Conservation (phyloP, 2,329 filamentous ascomycete genomes). For the Cladosporium sp. region DNA sequence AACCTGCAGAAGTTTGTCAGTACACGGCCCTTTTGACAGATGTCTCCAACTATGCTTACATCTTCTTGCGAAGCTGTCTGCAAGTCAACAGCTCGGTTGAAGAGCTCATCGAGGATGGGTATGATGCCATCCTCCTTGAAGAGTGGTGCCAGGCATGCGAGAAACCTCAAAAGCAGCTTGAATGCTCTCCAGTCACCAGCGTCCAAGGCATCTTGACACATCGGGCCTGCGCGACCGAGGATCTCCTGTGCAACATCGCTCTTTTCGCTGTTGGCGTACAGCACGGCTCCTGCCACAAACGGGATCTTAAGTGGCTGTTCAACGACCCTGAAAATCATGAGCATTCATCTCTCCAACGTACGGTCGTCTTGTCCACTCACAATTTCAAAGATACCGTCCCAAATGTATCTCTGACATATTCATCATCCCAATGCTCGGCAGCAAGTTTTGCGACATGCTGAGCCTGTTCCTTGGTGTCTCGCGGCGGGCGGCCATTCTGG, state of each 20-base stretch:
- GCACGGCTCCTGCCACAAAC: constrained; percentile 78
- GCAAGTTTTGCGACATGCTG: constrained; percentile 70
- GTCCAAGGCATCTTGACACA: constrained; percentile 64
- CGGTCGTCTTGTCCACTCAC: constrained; percentile 36
- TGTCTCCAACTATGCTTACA: constrained; percentile 49
- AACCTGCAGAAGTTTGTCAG: constrained; percentile 39
- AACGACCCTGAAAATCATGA: constrained; percentile 49
- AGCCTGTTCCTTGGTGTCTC: constrained; percentile 61
- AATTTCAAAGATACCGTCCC: constrained; percentile 71
- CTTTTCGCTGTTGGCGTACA: constrained; percentile 74
- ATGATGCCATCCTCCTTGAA: constrained; percentile 84
- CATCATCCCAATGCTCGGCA: constrained; percentile 80
- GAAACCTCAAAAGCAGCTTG: constrained; percentile 83
- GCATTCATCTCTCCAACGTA: background rate
- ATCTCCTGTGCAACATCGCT: constrained; percentile 70
- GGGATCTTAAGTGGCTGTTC: constrained; percentile 99
- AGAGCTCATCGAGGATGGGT: constrained; percentile 81
- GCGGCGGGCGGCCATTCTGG: constrained; percentile 62
- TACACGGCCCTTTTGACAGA: background rate
- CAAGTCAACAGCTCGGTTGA: constrained; percentile 82
- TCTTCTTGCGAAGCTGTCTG: constrained; percentile 92
- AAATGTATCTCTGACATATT: constrained; percentile 69
- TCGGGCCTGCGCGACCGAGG: constrained; percentile 58
- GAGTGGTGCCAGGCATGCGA: constrained; percentile 78
- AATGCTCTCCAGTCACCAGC: constrained; percentile 82